Evolutionary conservation across 495 filamentous ascomycete genomes (phyloP).

Genomic region (Neurospora sp.): DNA sequence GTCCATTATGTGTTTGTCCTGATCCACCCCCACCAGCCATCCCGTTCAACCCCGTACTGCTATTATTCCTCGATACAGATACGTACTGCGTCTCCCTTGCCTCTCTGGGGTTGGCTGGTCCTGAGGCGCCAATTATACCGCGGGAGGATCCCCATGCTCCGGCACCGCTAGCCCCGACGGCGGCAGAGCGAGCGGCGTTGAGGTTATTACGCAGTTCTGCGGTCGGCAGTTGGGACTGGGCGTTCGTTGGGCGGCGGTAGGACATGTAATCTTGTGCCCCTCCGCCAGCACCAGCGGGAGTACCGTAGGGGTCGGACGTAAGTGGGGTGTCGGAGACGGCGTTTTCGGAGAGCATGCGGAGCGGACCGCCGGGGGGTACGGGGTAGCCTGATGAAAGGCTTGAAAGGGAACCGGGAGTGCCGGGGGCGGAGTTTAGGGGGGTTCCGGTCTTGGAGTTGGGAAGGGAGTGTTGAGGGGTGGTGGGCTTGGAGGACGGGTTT

Average conservation of each 20-base stretch:
- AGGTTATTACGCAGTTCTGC: constrained; percentile 6
- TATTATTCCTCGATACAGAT: background rate
- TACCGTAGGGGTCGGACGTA: background rate
- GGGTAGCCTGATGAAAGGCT: background rate
- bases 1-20: background rate
- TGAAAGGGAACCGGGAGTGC: background rate
- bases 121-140: constrained; percentile 23
- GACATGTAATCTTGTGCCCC: constrained; percentile 18
- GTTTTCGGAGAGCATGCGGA: constrained; percentile 31
- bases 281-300: background rate
- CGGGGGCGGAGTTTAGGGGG: background rate
- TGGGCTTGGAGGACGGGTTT: constrained; percentile 3
- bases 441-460: constrained; percentile 1
- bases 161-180: constrained; percentile 5
- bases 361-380: background rate
- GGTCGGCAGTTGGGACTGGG: background rate
- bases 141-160: constrained; percentile 21
- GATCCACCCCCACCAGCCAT: background rate
- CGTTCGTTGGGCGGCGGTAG: constrained; percentile 8
- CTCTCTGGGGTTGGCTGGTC: constrained; percentile 13
- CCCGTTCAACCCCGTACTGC: background rate
- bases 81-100: constrained; percentile 6
- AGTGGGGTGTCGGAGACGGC: constrained; percentile 20
- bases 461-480: constrained; percentile 39
- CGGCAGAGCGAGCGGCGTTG: background rate